Evolutionary conservation across 129 eudicot species (phyloP), one percentile per base, ranked within the genome.

Genomic region (Mikania micrantha): DNA sequence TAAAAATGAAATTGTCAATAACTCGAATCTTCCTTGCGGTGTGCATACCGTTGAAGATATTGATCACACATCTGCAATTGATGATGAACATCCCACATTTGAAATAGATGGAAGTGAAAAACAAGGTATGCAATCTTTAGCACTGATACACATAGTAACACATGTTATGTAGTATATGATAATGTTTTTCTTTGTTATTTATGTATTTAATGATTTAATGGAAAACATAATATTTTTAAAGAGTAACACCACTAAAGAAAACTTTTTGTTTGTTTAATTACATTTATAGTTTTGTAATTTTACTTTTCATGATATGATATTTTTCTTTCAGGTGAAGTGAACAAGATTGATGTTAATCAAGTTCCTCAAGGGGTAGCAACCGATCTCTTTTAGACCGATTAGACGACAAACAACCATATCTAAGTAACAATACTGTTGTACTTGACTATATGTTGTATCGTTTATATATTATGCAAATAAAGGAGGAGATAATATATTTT

Each of bases 291-390:
- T 7, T n/a, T n/a, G 20, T 3, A 24, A 25, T 22, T 12, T 42
- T 56, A 56, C 3, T 13, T 40, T 9, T 49, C 17, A 66, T 34
- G 31, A 44, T 19, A 58, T 34, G 69, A 34, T 67, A 7, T 10
- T 29, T 31, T 58, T 12, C 25, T 13, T 41, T 44, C 34, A 76
- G 80, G 69, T 60, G 70, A 76, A 38, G 17, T 68, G 38, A 76
- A 38, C 35, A 59, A 48, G 75, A 76, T 76, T 52, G 75, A 76
- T 68, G 80, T 76, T 50, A 76, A 76, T 76, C 70, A 76, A 76
- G 80, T 47, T 48, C 80, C 75, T 28, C 80, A 76, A 76, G 69
- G 64, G 10, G 64, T 68, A 36, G 56, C 70, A 25, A 49, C 64
- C 20, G 70, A 76, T 76, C 57, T 67, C 47, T 76, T 67, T 50